A percentile compares a stretch with the other conserved stretches of the same genome.
phyloP scores from a whole-genome alignment of 176 grass and related monocot genomes.

The Thalia dealbata region DNA sequence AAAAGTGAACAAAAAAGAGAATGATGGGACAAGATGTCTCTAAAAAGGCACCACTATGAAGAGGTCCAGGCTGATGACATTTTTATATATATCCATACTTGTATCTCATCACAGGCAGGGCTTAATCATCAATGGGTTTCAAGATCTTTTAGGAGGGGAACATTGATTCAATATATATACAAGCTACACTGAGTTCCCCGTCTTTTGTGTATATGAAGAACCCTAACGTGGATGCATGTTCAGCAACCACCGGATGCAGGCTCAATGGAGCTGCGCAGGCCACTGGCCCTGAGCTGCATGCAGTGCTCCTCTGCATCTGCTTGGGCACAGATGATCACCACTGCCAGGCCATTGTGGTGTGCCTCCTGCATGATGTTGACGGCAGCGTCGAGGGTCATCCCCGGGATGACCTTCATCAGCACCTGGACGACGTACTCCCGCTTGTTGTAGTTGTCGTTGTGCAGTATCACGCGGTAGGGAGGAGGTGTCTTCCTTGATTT shows the following conservation, averaged over 20 bases:
- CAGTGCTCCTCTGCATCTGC: slow-evolving; percentile 69
- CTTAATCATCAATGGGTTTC: too few relatives aligned
- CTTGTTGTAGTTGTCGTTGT: slow-evolving; percentile 88
- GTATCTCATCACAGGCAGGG: too few relatives aligned
- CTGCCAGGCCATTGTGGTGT: slow-evolving; percentile 75
- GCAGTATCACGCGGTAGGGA: slow-evolving; percentile 58
- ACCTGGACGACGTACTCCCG: slow-evolving; percentile 91
- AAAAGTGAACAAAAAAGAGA: too few relatives aligned
- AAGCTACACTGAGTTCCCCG: too few relatives aligned
- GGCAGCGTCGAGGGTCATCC: slow-evolving; percentile 82
- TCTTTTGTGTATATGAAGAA: too few relatives aligned
- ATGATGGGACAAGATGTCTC: too few relatives aligned
- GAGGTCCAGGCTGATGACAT: too few relatives aligned
- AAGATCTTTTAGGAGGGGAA: too few relatives aligned
- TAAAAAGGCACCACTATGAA: too few relatives aligned
- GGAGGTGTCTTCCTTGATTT: slow-evolving; percentile 64
- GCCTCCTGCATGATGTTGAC: slow-evolving; percentile 99
- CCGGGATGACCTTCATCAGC: slow-evolving; percentile 95
- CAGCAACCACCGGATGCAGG: slow-evolving; percentile 76
- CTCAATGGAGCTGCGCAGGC: slow-evolving; percentile 79
- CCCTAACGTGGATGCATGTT: background rate
- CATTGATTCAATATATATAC: too few relatives aligned
- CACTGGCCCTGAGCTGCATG: slow-evolving; percentile 70
- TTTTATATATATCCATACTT: too few relatives aligned
- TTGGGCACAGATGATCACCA: slow-evolving; percentile 81